Evolutionary conservation across 257 asterid species (phyloP), one percentile per base, ranked within the genome.

Genomic region (Primulina huaijiensis): DNA sequence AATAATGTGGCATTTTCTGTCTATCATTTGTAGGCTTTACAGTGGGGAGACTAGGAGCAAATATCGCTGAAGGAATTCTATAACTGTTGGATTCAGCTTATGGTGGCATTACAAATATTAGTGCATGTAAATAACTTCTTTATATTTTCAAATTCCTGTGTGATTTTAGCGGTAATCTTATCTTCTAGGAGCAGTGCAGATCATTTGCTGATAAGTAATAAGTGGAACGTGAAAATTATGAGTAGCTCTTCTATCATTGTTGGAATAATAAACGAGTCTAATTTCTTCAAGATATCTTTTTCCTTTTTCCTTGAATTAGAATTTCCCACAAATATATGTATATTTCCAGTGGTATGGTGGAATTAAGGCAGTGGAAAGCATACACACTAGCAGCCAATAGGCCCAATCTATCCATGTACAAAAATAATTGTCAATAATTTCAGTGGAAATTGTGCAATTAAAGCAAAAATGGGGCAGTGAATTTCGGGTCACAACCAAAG

Each of bases 11-110:
- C 34, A 38, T 10, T 23, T 5, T 23, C 16, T 66, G 25, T 40
- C 7, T 34, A 59, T 58, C 35, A 2, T 23, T 58, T 64, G 73
- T 88, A 93, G 98, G 98, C 87, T 93, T 52, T 93, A 93, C 88
- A 87, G 95, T 73, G 96, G 92, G 64, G 92, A 90, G 55, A 83
- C 91, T 9, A 83, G 90, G 85, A 89, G 95, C 92, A 79, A 87
- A 75, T 94, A 90, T 64, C 90, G 84, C 38, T 81, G 85, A 88
- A 72, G 71, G 17, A 29, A 5, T 14, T 46, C 19, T 27, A 8
- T 0, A 62, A 38, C 53, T 7, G 75, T 21, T 62, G 14, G 63
- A 19, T 23, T 61, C 31, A 46, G 35, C 33, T 50, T 50, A 4
- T 16, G 57, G 56, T 40, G 72, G 62, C 17, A 4, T 50, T 50